Evolutionary conservation across 139 green algal genomes (phyloP), one percentile per base, ranked within the genome.

Genomic region (Chlamydomonas sp.): DNA sequence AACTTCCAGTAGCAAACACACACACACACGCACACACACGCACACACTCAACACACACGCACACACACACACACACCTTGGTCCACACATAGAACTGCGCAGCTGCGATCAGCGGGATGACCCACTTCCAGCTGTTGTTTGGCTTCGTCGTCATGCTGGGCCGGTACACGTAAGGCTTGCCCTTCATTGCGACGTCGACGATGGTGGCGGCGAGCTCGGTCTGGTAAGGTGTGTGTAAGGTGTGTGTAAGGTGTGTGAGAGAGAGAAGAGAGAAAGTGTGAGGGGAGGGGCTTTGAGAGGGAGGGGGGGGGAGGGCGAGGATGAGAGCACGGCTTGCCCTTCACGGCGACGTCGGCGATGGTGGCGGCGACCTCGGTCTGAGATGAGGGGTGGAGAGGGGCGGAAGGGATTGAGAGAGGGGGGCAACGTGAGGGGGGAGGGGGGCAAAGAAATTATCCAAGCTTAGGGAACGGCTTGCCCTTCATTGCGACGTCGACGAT

Each of bases 111-210:
- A 68, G 24, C 31, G 60, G 60, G 10, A 68, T 20, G 60, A 47
- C 22, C 60, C 60, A 68, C 60, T 68, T 68, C 31, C 39, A 68
- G 31, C 34, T 68, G 60, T 68, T 68, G 34, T 68, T 68, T 10
- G 60, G 60, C 24, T 68, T 10, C 6, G 31, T 28, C 10, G 60
- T 68, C 60, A 68, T 68, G 60, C 31, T 20, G 16, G 60, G 10
- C 8, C 24, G 30, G 34, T 68, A 68, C 60, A 13, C 48, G 60
- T 68, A 68, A 6, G 60, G 60, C 60, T 20, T 10, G 31, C 60
- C 60, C 31, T n/a, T 16, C 6, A 47, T 16, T 13, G 31, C 60
- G 5, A 68, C 31, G 60, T 68, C 60, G 5, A 47, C 30, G 13
- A 68, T 26, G 16, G 60, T 49, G 8, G 31, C 34, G 5, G 34